Conservation (phyloP, 176 grass and related monocot genomes). For the Elaeis guineensis region DNA sequence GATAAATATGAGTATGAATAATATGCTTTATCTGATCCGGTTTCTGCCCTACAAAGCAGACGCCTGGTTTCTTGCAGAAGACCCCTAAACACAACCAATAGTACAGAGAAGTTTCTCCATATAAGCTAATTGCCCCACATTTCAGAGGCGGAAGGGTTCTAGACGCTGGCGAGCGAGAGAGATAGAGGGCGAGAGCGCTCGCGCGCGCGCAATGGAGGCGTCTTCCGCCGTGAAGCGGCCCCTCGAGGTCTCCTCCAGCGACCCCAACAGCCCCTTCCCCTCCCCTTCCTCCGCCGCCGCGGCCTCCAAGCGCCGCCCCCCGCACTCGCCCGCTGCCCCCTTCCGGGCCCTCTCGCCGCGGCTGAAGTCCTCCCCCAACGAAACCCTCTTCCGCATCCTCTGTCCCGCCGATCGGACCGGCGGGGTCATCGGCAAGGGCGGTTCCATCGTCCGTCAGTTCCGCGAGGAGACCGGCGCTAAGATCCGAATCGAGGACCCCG, state of each 20-base stretch:
- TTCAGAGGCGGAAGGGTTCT: background rate
- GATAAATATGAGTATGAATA: too few species aligned
- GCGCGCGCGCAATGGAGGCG: too few species aligned
- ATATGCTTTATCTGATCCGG: too few species aligned
- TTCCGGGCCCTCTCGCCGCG: slow-evolving; percentile 1
- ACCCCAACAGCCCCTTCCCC: slow-evolving; percentile 16
- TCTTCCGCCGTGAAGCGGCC: background rate
- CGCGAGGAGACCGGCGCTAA: slow-evolving; percentile 19
- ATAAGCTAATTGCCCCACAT: too few species aligned
- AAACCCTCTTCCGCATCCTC: slow-evolving; percentile 38
- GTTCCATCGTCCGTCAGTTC: slow-evolving; percentile 16
- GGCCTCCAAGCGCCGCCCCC: slow-evolving; percentile 24
- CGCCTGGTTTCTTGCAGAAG: too few species aligned
- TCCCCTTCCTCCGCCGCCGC: slow-evolving; percentile 22
- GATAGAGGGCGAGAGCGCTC: background rate
- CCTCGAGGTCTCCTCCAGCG: background rate
- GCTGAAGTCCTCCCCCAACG: background rate
- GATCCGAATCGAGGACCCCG: slow-evolving; percentile 32
- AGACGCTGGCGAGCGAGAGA: background rate
- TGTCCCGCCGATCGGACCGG: slow-evolving; percentile 31
- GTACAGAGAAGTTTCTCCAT: too few species aligned
- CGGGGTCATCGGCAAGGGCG: slow-evolving; percentile 6
- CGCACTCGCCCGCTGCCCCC: background rate
- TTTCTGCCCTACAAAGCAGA: too few species aligned
- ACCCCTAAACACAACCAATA: too few species aligned